These are phyloP conservation scores for Lactarius sanguifluus DNA, from an alignment of 768 basidiomycete genomes.

Conservation along the genomic window DNA sequence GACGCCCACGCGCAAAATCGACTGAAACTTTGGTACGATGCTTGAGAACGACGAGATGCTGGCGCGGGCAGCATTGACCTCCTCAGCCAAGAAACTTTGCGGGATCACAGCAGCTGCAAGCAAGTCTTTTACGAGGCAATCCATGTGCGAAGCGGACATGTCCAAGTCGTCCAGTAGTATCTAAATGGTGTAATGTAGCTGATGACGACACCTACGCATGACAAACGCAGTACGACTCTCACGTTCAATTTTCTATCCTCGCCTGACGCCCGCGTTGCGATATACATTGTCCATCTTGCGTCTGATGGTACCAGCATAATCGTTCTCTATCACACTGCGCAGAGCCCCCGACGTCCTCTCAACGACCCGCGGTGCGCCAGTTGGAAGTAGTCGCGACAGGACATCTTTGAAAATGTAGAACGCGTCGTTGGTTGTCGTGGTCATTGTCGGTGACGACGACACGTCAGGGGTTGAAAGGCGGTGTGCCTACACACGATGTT, in stretches of 20 bases:
- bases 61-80: slow-evolving; percentile 51
- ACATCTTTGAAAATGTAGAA: slow-evolving; percentile 94
- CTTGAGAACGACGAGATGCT: slow-evolving; percentile 51
- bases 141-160: slow-evolving; percentile 86
- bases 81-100: slow-evolving; percentile 65
- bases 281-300: slow-evolving; percentile 89
- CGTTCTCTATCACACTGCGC: slow-evolving; percentile 73
- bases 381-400: slow-evolving; percentile 71
- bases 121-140: slow-evolving; percentile 72
- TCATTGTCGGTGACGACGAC: slow-evolving; percentile 59
- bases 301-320: slow-evolving; percentile 79
- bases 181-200: slow-evolving; percentile 42
- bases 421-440: slow-evolving; percentile 87
- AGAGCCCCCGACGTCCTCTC: slow-evolving; percentile 60
- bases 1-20: slow-evolving; percentile 80
- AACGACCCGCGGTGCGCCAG: slow-evolving; percentile 63
- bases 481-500: slow-evolving; percentile 62
- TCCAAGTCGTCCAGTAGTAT: slow-evolving; percentile 93
- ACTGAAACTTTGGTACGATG: slow-evolving; percentile 62
- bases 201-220: slow-evolving; percentile 47
- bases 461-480: slow-evolving; percentile 74
- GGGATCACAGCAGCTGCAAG: slow-evolving; percentile 50
- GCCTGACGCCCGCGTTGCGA: slow-evolving; percentile 48
- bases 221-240: slow-evolving; percentile 81
- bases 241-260: slow-evolving; percentile 74